Evolutionary conservation across 1,139 yeast species (phyloP), one percentile per base, ranked within the genome.

Genomic region (Pneumocystis jirovecii): DNA sequence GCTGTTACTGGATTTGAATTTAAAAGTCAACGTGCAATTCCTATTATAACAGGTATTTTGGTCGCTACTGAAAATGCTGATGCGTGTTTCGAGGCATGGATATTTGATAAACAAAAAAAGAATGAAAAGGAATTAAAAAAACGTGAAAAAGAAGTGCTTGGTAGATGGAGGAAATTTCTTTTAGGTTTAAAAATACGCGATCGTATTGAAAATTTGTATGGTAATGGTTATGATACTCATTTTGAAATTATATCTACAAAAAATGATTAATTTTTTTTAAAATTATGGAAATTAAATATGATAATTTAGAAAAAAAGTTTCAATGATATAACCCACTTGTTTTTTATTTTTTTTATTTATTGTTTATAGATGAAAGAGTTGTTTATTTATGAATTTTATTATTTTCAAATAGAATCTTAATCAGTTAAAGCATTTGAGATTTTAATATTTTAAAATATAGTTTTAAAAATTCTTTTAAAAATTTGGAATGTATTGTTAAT

Each of bases 1-100:
- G 97, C 97, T 0, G 89, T 91, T 3, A 85, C 86, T 2, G 90
- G 95, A 0, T 91, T 95, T 76, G 93, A 88, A 67, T 93, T 88
- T 74, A 80, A 70, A 17, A 65, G 68, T 15, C 69, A 73, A 5
- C 61, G 61, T 40, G 85, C 87, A 0, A 83, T 83, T 29, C 95
- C 96, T 0, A 78, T 79, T 66, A 82, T 85, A 65, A 85, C 85
- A 2, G 98, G 98, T 1, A 81, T 90, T 39, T 86, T 95, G 1
- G 84, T 91, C 10, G 85, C 87, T 3, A 72, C 73, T 42, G 85
- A 85, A 70, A 83, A 77, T 69, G 60, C 96, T 96, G 0, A 79
- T 90, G 25, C 72, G 77, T 39, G 77, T 80, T 0, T 84, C 85
- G 0, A 78, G 85, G 61, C 82, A 82, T 7, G 82, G 83, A 40